Conservation (phyloP, 2,329 filamentous ascomycete genomes). For the Hypoxylon rubiginosum region DNA sequence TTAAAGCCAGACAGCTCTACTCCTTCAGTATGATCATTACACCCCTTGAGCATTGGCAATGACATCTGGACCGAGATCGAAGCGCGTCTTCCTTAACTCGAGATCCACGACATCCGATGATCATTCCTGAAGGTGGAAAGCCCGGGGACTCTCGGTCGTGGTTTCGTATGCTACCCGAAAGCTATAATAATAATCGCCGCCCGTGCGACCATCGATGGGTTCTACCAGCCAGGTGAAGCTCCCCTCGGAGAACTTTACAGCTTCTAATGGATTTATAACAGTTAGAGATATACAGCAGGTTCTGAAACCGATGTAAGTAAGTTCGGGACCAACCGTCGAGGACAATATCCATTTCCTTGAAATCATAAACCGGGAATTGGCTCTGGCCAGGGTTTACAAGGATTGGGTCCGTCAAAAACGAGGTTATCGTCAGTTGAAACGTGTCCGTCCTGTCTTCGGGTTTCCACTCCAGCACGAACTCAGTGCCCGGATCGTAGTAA, state of each 20-base stretch:
- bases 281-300: neutral
- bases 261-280: neutral
- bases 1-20: too few species aligned
- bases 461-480: neutral
- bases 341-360: neutral
- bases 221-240: neutral
- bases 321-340: neutral
- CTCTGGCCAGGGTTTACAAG: neutral
- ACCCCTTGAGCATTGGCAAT: too few species aligned
- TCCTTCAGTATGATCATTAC: too few species aligned
- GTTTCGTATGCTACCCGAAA: neutral
- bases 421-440: neutral
- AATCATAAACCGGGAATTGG: neutral
- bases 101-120: too few species aligned
- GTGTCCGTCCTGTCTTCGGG: neutral
- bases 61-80: too few species aligned
- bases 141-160: neutral
- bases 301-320: neutral
- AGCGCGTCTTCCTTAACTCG: too few species aligned
- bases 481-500: neutral
- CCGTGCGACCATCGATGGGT: neutral
- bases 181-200: neutral
- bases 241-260: neutral
- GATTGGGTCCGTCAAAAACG: neutral
- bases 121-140: neutral